Conservation (phyloP, 2,329 filamentous ascomycete species). For the Curvularia eragrostidis region DNA sequence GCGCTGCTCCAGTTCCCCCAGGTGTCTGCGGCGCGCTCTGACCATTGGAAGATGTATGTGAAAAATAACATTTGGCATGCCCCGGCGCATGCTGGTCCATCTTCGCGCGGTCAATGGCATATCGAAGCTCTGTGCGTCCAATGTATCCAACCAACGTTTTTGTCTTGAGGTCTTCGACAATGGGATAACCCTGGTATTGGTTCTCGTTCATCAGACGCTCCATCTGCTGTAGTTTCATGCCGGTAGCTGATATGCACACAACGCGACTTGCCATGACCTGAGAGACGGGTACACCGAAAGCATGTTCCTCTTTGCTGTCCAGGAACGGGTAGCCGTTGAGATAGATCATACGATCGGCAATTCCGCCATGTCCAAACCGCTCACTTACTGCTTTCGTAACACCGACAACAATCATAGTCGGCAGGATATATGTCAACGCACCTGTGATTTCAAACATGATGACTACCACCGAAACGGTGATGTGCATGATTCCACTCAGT, state of each 20-base stretch:
- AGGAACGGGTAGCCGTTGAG: slow-evolving; percentile 97
- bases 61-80: slow-evolving; percentile 76
- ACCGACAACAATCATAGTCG: slow-evolving; percentile 98
- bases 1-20: slow-evolving; percentile 22
- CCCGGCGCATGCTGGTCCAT: slow-evolving; percentile 66
- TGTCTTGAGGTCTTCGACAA: slow-evolving; percentile 75
- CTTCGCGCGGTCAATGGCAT: slow-evolving; percentile 82
- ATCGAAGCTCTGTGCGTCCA: slow-evolving; percentile 87
- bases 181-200: slow-evolving; percentile 89
- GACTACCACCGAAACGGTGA: slow-evolving; percentile 94
- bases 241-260: slow-evolving; percentile 74
- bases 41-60: slow-evolving; percentile 46
- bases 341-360: slow-evolving; percentile 98
- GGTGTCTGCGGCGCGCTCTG: slow-evolving; percentile 30
- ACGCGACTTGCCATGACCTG: slow-evolving; percentile 84
- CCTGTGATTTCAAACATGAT: slow-evolving; percentile 99
- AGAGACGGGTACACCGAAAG: slow-evolving; percentile 92
- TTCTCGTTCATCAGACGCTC: slow-evolving; percentile 79
- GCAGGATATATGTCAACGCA: slow-evolving; percentile 94
- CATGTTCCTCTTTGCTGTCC: slow-evolving; percentile 96
- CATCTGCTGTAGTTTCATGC: slow-evolving; percentile 76
- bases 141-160: slow-evolving; percentile 89
- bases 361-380: slow-evolving; percentile 91
- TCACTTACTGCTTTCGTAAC: slow-evolving; percentile 94
- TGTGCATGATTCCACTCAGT: slow-evolving; percentile 96